Base-by-base conservation (phyloP, 257 asterid genomes). In the Solanum sitiens region DNA sequence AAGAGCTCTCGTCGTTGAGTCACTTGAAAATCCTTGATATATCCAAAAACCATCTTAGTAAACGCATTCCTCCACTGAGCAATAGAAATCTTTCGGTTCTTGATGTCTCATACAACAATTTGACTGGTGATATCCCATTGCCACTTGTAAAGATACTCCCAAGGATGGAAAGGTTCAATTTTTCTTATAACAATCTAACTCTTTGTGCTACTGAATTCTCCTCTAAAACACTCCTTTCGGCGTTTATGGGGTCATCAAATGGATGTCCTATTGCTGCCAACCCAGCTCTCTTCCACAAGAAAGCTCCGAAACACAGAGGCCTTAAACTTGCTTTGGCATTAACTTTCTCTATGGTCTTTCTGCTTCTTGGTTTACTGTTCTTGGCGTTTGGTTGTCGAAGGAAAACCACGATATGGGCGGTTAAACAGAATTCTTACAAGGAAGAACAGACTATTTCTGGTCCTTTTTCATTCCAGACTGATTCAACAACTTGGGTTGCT, bases 181-280 rank as follows among this genome's bases (percentile, higher is more conserved):
- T 97, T 90, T 97, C 99, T 30, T 97, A 94, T 65, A 97, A 97
- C 93, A 95, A 95, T 90, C 91, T 97, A 4, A 95, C 98, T 56
- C 90, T 92, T 83, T 97, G 99, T 75, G 92, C 91, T 20, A 87
- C 98, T 3, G 89, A 87, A 7, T 89, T 95, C 44, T 83, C 98
- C 84, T 76, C 84, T 0, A 79, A 91, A 88, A 91, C 91, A 79
- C 90, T 93, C 85, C 89, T 86, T 63, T 87, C 92, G 0, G 87
- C 98, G 23, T 95, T 97, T 72, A 37, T 94, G 7, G 99, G 98
- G 32, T 95, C 96, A 15, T 89, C 91, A 3, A 92, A 92, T 80
- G 95, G 96, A 89, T 97, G 99, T 83, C 99, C 99, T 0, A 92
- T 97, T 40, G 98, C 99, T 40, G 99, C 98, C 82, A 93, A 95